Evolutionary conservation across 495 filamentous ascomycete genomes (phyloP), one percentile per base, ranked within the genome.

Genomic region (Echria macrotheca): DNA sequence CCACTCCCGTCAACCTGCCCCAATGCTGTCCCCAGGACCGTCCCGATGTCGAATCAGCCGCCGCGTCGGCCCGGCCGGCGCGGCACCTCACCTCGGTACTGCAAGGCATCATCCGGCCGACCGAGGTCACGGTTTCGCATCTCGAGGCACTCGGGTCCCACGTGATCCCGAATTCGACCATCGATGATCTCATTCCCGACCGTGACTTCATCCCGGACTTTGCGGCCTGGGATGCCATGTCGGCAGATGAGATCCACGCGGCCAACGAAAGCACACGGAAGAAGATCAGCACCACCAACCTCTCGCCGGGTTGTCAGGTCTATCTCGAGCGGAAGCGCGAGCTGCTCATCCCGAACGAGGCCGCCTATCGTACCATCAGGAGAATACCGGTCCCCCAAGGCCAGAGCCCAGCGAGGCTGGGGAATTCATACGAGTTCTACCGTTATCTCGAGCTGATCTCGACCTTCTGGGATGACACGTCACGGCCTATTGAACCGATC

Each of bases 341-440:
- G 63, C 72, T 80, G 5, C 70, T 65, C 1, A 65, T 71, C 21
- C 29, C 62, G 23, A 80, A 80, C 47, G 65, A 70, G 17, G 54
- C 65, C 11, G 77, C 75, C 12, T 80, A 77, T 54, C 68, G 75
- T 10, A 73, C 73, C 1, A 65, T 79, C 33, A 73, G 76, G 9
- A 69, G 77, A 18, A 56, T 78, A 17, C 71, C 71, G 3, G 63
- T 71, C 5, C 69, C 69, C 23, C 65, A 69, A 33, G 77, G 77
- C 7, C 68, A 70, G 43, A 49, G 65, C 33, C 63, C 66, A 18
- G 64, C 68, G 1, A 71, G 77, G 1, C 58, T 80, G 4, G 77
- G 77, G 6, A 78, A 77, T 53, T 69, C 71, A n/a, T 80, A 74
- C 46, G 77, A 79, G 59, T 80, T 80, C 61, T 80, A 70, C 59